Conservation (phyloP, 805 yeast species). For the Groenewaldozyma salmanticensis region DNA sequence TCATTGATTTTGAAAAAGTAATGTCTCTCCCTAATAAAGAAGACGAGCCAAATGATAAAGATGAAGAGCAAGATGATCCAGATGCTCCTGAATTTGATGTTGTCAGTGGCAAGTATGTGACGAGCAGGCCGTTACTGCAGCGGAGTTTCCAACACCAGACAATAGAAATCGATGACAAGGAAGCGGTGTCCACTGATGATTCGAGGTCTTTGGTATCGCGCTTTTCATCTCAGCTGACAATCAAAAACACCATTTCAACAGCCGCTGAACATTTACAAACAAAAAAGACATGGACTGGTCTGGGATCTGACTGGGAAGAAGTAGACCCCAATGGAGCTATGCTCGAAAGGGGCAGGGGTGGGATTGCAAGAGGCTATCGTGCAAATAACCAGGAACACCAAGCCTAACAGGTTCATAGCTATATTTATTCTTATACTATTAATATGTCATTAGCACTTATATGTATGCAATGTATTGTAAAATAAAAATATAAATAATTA, state of each 20-base stretch:
- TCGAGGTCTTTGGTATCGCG: conserved; percentile 32
- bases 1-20: conserved; percentile 62
- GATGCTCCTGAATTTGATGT: conserved; percentile 81
- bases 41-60: conserved; percentile 13
- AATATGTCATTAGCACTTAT: too few relatives aligned
- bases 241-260: conserved; percentile 77
- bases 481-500: too few relatives aligned
- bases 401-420: too few relatives aligned
- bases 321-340: conserved; percentile 51
- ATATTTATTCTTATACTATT: too few relatives aligned
- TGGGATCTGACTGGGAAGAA: conserved; percentile 70
- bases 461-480: too few relatives aligned
- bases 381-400: too few relatives aligned
- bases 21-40: conserved; percentile 27
- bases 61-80: conserved; percentile 30
- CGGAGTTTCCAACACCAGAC: conserved; percentile 56
- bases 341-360: conserved; percentile 73
- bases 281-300: conserved; percentile 70
- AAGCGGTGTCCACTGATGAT: conserved; percentile 14
- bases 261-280: conserved; percentile 69
- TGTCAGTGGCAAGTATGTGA: conserved; percentile 69
- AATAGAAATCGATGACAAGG: conserved; percentile 35
- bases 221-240: conserved; percentile 49
- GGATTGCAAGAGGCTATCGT: conserved; percentile 80
- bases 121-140: conserved; percentile 55